A percentile compares a stretch with the other conserved stretches of the same genome.
These are phyloP conservation scores for Jaltomata sinuosa DNA, from an alignment of 257 asterid species.

Conservation along the genomic window DNA sequence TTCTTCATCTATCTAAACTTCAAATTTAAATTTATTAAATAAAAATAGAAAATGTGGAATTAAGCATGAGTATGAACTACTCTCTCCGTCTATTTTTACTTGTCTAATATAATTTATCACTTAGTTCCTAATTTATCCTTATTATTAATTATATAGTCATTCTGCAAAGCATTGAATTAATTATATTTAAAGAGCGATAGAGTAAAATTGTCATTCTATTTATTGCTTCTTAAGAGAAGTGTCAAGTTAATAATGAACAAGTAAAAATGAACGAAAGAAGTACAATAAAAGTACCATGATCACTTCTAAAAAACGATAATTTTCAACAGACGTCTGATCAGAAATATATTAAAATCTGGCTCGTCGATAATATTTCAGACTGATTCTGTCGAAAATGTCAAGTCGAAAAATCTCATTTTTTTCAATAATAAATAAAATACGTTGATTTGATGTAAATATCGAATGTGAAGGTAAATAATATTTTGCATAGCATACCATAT, in stretches of 20 bases:
- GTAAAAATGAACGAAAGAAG: too few relatives aligned
- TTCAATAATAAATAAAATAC: accelerated
- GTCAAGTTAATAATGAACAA: too few relatives aligned
- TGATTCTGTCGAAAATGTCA: neutral
- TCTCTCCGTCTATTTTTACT: too few relatives aligned
- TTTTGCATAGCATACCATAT: neutral
- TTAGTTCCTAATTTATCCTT: too few relatives aligned
- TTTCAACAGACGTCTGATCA: neutral
- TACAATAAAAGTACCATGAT: too few relatives aligned
- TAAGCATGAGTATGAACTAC: neutral
- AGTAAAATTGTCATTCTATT: too few relatives aligned
- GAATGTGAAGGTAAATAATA: neutral
- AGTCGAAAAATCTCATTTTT: neutral
- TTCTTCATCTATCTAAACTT: neutral
- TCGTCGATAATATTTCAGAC: neutral
- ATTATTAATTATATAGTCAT: too few relatives aligned
- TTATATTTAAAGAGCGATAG: too few relatives aligned
- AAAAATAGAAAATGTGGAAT: neutral
- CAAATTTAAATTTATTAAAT: neutral
- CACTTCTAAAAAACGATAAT: neutral
- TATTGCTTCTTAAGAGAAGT: too few relatives aligned
- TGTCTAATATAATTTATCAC: too few relatives aligned
- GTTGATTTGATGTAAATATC: neutral
- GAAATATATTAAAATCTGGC: neutral
- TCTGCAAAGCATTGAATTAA: too few relatives aligned